Evolutionary conservation across 1,284 basidiomycete species (phyloP).

Genomic region (Fomitopsis palustris): DNA sequence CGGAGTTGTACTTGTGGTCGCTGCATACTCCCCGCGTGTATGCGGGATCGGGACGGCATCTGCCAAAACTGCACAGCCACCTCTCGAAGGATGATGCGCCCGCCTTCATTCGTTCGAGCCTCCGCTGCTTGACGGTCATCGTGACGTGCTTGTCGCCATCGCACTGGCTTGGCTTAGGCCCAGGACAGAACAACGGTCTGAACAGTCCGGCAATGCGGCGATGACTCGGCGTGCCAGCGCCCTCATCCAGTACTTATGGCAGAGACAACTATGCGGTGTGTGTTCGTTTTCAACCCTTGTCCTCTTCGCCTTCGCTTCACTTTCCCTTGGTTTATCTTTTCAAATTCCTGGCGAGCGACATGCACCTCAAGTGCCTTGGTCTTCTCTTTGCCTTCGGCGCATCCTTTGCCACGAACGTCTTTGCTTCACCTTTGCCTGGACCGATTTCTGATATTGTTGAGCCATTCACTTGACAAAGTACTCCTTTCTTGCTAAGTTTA

Average conservation of each 20-base stretch:
- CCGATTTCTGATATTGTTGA: not conserved
- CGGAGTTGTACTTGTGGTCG: not conserved
- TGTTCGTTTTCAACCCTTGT: not conserved
- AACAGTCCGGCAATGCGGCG: not conserved
- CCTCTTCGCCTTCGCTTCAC: not conserved
- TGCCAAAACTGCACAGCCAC: not conserved
- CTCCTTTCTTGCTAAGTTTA: not conserved
- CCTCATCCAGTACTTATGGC: not conserved
- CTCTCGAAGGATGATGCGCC: not conserved
- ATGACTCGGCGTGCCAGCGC: not conserved
- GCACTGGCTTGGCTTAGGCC: not conserved
- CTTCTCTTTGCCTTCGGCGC: not conserved
- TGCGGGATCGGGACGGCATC: not conserved
- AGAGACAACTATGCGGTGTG: not conserved
- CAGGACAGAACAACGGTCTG: not conserved
- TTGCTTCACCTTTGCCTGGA: not conserved
- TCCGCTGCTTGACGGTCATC: not conserved
- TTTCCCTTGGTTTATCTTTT: too few relatives aligned
- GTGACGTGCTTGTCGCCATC: not conserved
- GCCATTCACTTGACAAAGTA: not conserved
- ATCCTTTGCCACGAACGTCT: not conserved
- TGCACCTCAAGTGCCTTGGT: not conserved
- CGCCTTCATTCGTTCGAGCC: not conserved
- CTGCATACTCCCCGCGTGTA: not conserved
- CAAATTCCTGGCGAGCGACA: not conserved